Percentiles rank a stretch among this genome's conserved stretches.
These are phyloP conservation scores for Termitomyces sp. DNA, from an alignment of 768 basidiomycete species.

Conservation along the genomic window DNA sequence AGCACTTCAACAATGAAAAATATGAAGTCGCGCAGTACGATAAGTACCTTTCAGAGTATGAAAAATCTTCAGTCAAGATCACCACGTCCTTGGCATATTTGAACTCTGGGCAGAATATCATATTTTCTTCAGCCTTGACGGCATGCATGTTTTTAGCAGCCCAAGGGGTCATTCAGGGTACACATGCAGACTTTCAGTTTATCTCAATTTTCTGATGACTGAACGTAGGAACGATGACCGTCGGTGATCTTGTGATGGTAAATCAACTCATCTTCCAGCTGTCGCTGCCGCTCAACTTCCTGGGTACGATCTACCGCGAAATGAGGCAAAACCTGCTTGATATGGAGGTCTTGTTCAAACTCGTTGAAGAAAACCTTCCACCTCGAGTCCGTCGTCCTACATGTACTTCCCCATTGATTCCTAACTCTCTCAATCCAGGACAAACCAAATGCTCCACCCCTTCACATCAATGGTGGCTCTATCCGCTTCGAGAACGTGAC, in stretches of 20 bases:
- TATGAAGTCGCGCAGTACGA: slow-evolving; percentile 92
- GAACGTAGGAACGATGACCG: slow-evolving; percentile 86
- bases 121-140: slow-evolving; percentile 91
- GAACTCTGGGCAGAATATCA: slow-evolving; percentile 96
- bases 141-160: slow-evolving; percentile 95
- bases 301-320: slow-evolving; percentile 96
- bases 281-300: slow-evolving; percentile 92
- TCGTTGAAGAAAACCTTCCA: slow-evolving; percentile 76
- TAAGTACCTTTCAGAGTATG: slow-evolving; percentile 78
- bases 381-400: slow-evolving; percentile 39
- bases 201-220: background rate
- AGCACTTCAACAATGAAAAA: slow-evolving; percentile 98
- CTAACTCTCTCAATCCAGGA: slow-evolving; percentile 43
- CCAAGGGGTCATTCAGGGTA: slow-evolving; percentile 89
- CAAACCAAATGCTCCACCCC: slow-evolving; percentile 56
- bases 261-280: slow-evolving; percentile 98
- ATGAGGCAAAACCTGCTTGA: slow-evolving; percentile 93
- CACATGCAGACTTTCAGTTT: slow-evolving; percentile 11
- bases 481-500: slow-evolving; percentile 90
- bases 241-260: slow-evolving; percentile 98
- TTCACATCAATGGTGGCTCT: slow-evolving; percentile 71
- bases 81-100: slow-evolving; percentile 89
- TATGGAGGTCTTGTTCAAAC: slow-evolving; percentile 93
- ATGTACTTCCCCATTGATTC: background rate
- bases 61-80: slow-evolving; percentile 90